Conservation (phyloP, 495 filamentous ascomycete genomes). For the Lichenothelia convexa region DNA sequence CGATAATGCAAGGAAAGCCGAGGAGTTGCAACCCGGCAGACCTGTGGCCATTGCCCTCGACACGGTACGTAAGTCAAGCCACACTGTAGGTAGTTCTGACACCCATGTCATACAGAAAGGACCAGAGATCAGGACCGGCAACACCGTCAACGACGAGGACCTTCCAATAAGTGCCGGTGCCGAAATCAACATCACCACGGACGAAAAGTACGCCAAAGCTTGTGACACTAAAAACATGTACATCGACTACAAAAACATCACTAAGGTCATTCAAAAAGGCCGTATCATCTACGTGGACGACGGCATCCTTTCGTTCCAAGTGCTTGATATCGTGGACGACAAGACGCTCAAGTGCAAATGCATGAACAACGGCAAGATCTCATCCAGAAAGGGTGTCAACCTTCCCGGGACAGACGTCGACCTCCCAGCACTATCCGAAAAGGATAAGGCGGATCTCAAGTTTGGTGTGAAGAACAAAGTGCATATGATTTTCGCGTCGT, state of each 20-base stretch:
- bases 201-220: conserved; percentile 75
- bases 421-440: conserved; percentile 93
- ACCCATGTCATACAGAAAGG: conserved; percentile 44
- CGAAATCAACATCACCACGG: conserved; percentile 87
- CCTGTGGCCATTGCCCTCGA: conserved; percentile 94
- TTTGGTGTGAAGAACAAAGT: conserved; percentile 97
- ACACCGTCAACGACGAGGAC: conserved; percentile 69
- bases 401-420: conserved; percentile 96
- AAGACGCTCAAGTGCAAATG: conserved; percentile 70
- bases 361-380: conserved; percentile 95
- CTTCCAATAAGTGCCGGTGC: conserved; percentile 68
- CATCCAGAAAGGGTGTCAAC: conserved; percentile 96
- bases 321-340: conserved; percentile 69
- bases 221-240: conserved; percentile 91
- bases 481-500: conserved; percentile 98
- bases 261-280: conserved; percentile 84
- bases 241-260: conserved; percentile 99
- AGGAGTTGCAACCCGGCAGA: conserved; percentile 52
- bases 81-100: background rate
- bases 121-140: conserved; percentile 93
- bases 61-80: conserved; percentile 44
- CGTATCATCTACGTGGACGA: conserved; percentile 97
- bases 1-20: conserved; percentile 77
- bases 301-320: conserved; percentile 88
- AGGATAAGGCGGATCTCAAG: conserved; percentile 78